phyloP scores from a whole-genome alignment of 345 rosid species.

The Linum usitatissimum region DNA sequence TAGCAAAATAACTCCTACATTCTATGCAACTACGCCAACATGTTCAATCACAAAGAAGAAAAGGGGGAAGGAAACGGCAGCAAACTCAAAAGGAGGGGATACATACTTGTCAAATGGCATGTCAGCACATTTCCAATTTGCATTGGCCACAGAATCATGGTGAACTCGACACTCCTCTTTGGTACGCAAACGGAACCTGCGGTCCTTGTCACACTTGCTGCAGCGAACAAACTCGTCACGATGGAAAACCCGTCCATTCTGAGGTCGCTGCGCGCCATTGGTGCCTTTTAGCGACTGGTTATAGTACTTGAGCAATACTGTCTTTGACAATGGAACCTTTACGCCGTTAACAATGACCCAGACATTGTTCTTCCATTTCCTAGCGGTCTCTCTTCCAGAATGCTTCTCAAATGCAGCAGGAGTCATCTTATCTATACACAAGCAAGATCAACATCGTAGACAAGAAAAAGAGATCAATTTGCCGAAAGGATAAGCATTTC shows the following conservation, averaged over 20 bases:
- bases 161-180: slow-evolving; percentile 71
- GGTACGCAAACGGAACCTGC: slow-evolving; percentile 70
- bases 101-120: slow-evolving; percentile 67
- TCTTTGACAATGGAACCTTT: slow-evolving; percentile 88
- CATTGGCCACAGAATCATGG: slow-evolving; percentile 74
- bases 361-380: slow-evolving; percentile 97
- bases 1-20: neutral
- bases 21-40: neutral
- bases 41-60: neutral
- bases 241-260: slow-evolving; percentile 53
- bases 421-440: slow-evolving; percentile 59
- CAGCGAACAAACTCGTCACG: slow-evolving; percentile 82
- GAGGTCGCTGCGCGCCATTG: slow-evolving; percentile 61
- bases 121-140: slow-evolving; percentile 75
- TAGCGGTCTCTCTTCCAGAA: slow-evolving; percentile 98
- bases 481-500: neutral
- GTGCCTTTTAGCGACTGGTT: slow-evolving; percentile 54
- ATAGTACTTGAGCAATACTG: slow-evolving; percentile 80
- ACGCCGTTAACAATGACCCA: slow-evolving; percentile 89
- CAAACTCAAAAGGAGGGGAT: neutral
- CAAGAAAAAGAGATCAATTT: slow-evolving; percentile 18
- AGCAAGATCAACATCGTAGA: slow-evolving; percentile 19
- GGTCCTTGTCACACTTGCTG: slow-evolving; percentile 64
- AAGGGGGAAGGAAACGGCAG: neutral
- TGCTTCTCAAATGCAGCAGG: slow-evolving; percentile 99